Conservation (phyloP, 2,329 filamentous ascomycete genomes). For the Alternaria solani region DNA sequence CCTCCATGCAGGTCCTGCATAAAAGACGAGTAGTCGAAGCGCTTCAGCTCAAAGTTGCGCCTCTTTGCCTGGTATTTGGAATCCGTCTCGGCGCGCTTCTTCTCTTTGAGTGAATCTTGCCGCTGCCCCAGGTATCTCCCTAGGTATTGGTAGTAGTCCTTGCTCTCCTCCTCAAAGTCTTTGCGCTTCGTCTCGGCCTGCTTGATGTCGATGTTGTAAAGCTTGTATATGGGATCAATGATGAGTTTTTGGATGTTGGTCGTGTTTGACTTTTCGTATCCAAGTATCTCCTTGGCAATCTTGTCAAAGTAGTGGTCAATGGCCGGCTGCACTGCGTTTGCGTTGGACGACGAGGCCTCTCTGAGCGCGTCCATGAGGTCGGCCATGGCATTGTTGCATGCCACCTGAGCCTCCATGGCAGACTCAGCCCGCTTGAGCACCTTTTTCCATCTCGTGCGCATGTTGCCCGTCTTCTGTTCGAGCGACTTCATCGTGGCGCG, state of each 20-base stretch:
- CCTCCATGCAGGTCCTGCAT: constrained; percentile 99
- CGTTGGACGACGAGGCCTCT: constrained; percentile 89
- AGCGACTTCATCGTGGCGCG: constrained; percentile 95
- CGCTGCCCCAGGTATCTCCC: constrained; percentile 95
- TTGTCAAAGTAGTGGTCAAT: constrained; percentile 98
- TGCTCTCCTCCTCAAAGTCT: constrained; percentile 98
- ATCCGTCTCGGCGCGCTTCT: constrained; percentile 94
- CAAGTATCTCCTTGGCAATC: constrained; percentile 87
- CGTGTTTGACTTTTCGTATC: constrained; percentile 86
- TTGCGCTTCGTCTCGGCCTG: constrained; percentile 96
- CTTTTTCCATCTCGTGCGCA: constrained; percentile 94
- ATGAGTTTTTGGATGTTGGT: constrained; percentile 88
- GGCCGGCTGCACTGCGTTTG: constrained; percentile 95
- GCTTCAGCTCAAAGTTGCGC: constrained; percentile 93
- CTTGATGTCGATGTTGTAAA: constrained; percentile 97
- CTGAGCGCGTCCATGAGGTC: constrained; percentile 85
- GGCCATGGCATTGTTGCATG: constrained; percentile 84
- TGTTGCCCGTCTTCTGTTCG: constrained; percentile 94
- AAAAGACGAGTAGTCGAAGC: constrained; percentile 98
- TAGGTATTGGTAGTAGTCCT: constrained; percentile 97
- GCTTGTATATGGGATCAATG: constrained; percentile 88
- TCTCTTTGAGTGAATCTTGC: constrained; percentile 94
- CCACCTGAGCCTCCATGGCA: constrained; percentile 78
- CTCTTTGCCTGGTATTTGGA: constrained; percentile 95
- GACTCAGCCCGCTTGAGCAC: constrained; percentile 94